Base-by-base conservation (phyloP, 257 asterid genomes). In the Solanum boliviense region DNA sequence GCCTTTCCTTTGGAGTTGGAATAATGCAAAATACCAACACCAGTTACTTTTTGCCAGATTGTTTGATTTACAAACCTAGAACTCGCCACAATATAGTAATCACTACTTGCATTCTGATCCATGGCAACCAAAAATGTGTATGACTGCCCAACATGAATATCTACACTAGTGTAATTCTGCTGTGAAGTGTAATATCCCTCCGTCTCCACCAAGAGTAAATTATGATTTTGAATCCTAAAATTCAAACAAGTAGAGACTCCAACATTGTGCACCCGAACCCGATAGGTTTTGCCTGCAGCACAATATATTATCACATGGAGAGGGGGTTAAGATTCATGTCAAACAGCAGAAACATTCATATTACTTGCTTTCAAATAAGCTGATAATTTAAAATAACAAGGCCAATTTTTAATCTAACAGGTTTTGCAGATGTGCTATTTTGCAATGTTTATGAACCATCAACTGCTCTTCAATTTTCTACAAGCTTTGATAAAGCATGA, bases 21-120 rank as follows among this genome's bases (percentile, higher is more conserved):
- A 88, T 97, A 97, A 88, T 95, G 98, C 92, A 97, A 89, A 76
- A 95, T 89, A 3, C 96, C 99, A 84, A 97, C 98, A 65, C 99
- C 99, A 5, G 98, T 97, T 44, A 97, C 99, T 70, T 93, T 93
- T 84, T 97, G 92, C 98, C 98, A 97, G n/a, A 91, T 70, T 44
- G 98, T 91, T 90, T 97, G 92, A 86, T 97, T 97, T 84, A 97
- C 99, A 90, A 94, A 94, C 88, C 99, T 91, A 60, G 99, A 93
- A 89, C 98, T 97, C 27, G 99, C 99, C 7, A 97, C 99, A 74
- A 97, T 89, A 79, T 97, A 97, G 91, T 97, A 97, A 89, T 97
- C 98, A 32, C 95, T 95, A 94, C 96, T 97, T 84, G 99, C 99
- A 83, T 97, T 97, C 91, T 97, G 99, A 92, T 97, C 98, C 98